These are phyloP conservation scores for Sabuloglossum arenarium DNA, from an alignment of 495 filamentous ascomycete genomes.

Conservation along the genomic window DNA sequence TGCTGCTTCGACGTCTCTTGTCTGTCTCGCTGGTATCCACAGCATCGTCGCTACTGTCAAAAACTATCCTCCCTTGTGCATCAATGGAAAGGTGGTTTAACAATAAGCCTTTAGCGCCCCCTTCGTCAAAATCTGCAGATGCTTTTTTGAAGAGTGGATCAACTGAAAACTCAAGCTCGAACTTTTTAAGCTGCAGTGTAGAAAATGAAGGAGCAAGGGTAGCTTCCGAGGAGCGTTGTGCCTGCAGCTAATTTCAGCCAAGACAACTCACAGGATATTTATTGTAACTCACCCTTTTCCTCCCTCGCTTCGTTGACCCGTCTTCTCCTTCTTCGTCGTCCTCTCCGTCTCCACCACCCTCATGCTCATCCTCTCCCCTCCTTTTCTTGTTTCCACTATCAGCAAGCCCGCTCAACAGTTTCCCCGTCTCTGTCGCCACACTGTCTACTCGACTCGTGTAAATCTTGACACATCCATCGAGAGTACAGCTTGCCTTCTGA, in stretches of 20 bases:
- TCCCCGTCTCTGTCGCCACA: constrained; percentile 92
- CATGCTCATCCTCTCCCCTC: constrained; percentile 37
- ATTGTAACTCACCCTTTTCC: constrained; percentile 36
- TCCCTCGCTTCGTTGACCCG: constrained; percentile 49
- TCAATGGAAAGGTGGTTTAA: constrained; percentile 94
- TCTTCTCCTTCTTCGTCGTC: constrained; percentile 67
- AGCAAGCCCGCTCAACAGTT: constrained; percentile 81
- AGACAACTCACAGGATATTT: background rate
- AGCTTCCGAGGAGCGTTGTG: constrained; percentile 70
- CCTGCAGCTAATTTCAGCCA: constrained; percentile 14
- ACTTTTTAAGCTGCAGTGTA: constrained; percentile 82
- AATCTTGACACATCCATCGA: constrained; percentile 98
- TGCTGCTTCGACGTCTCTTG: constrained; percentile 10
- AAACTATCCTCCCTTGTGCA: constrained; percentile 76
- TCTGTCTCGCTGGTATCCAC: constrained; percentile 31
- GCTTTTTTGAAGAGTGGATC: constrained; percentile 98
- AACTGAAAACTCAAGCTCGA: constrained; percentile 91
- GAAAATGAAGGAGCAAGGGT: constrained; percentile 79
- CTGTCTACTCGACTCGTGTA: constrained; percentile 97
- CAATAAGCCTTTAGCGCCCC: constrained; percentile 85
- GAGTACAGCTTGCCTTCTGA: constrained; percentile 91
- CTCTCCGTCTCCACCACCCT: constrained; percentile 40
- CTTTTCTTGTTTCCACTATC: constrained; percentile 71
- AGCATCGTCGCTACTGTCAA: constrained; percentile 90
- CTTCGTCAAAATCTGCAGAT: constrained; percentile 94